Evolutionary conservation across 345 rosid genomes (phyloP).

Genomic region (Streptanthus diversifolius): DNA sequence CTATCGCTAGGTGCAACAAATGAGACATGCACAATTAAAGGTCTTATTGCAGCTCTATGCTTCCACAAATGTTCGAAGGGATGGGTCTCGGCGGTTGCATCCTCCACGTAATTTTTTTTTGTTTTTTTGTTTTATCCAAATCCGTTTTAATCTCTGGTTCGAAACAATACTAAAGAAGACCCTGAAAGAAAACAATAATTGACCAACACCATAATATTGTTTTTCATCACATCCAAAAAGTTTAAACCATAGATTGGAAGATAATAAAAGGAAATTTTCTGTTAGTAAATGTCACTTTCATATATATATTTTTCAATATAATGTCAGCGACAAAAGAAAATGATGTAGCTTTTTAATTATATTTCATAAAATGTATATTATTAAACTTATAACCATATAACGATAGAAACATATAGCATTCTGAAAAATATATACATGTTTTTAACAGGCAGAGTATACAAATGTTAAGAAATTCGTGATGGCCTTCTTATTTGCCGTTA

Average conservation of each 20-base stretch:
- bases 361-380: neutral
- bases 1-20: neutral
- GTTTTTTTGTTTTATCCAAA: neutral
- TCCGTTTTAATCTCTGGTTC: neutral
- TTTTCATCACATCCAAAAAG: neutral
- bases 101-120: neutral
- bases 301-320: neutral
- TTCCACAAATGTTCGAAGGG: neutral
- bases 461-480: neutral
- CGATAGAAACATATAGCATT: neutral
- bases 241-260: neutral
- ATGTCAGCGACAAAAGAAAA: neutral
- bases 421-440: neutral
- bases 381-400: no score
- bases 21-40: neutral
- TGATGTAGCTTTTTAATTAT: neutral
- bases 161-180: neutral
- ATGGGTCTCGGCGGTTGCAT: neutral
- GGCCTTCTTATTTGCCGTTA: neutral
- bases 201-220: neutral
- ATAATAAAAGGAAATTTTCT: neutral
- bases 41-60: neutral
- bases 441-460: neutral
- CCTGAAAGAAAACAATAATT: neutral
- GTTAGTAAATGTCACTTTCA: neutral